Conservation (phyloP, 495 filamentous ascomycete species). For the Annulohypoxylon moriforme region DNA sequence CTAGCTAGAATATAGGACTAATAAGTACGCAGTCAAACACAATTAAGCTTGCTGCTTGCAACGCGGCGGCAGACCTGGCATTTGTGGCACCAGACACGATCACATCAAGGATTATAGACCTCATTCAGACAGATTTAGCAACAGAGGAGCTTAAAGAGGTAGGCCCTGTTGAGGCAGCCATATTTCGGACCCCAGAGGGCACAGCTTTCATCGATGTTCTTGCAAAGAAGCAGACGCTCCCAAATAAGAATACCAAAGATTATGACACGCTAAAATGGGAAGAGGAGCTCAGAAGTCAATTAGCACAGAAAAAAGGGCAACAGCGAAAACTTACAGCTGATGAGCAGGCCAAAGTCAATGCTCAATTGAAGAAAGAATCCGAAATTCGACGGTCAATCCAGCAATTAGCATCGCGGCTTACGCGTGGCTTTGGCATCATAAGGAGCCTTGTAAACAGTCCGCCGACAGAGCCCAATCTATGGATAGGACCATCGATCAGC, state of each 20-base stretch:
- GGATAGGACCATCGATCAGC: constrained; percentile 83
- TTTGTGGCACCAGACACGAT: constrained; percentile 91
- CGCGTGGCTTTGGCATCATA: constrained; percentile 86
- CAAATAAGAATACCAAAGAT: constrained; percentile 87
- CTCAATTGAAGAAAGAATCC: constrained; percentile 87
- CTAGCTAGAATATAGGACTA: constrained; percentile 9
- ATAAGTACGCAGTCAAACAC: constrained; percentile 47
- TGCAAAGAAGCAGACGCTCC: constrained; percentile 76
- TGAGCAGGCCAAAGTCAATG: constrained; percentile 89
- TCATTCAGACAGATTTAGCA: constrained; percentile 77
- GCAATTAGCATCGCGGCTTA: constrained; percentile 72
- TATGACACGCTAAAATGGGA: constrained; percentile 98
- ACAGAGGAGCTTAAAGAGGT: constrained; percentile 71
- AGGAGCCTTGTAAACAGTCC: constrained; percentile 83
- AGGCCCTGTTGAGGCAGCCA: constrained; percentile 87
- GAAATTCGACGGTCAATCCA: constrained; percentile 77
- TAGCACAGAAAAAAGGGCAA: constrained; percentile 91
- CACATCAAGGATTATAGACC: constrained; percentile 76
- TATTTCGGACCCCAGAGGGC: constrained; percentile 88
- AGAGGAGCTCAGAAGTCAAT: constrained; percentile 85
- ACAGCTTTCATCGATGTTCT: constrained; percentile 90
- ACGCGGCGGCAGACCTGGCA: constrained; percentile 85
- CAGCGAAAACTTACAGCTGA: constrained; percentile 91
- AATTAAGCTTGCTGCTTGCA: constrained; percentile 77
- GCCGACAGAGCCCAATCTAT: constrained; percentile 82